phyloP scores from a whole-genome alignment of 345 rosid species.

The Microcos paniculata region DNA sequence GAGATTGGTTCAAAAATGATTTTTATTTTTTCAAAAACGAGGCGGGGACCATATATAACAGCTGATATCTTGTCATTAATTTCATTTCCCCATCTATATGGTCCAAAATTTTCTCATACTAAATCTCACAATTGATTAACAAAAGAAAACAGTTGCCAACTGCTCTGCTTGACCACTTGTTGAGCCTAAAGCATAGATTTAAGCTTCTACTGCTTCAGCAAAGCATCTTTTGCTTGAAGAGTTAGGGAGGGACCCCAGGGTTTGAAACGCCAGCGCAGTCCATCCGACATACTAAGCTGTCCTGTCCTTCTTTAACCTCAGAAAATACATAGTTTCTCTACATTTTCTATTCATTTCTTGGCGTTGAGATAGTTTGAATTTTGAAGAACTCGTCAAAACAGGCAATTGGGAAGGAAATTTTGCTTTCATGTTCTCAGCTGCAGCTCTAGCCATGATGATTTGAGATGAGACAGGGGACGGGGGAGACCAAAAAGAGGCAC shows the following conservation, averaged over 20 bases:
- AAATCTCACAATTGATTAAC: neutral
- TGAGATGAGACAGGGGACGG: too few species aligned
- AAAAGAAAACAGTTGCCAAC: neutral
- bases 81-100: neutral
- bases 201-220: neutral
- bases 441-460: too few species aligned
- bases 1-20: neutral
- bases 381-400: neutral
- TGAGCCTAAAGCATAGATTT: neutral
- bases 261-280: neutral
- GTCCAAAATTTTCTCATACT: neutral
- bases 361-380: neutral
- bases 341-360: neutral
- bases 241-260: neutral
- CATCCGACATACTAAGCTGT: neutral
- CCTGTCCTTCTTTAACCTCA: neutral
- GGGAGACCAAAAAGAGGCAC: neutral
- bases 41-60: neutral
- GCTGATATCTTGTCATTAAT: neutral
- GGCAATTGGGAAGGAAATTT: neutral
- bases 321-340: neutral
- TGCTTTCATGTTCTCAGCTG: neutral
- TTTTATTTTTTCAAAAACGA: neutral
- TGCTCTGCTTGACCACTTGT: neutral
- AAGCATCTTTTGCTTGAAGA: neutral